Evolutionary conservation across 345 rosid species (phyloP).

Genomic region (Heritiera littoralis): DNA sequence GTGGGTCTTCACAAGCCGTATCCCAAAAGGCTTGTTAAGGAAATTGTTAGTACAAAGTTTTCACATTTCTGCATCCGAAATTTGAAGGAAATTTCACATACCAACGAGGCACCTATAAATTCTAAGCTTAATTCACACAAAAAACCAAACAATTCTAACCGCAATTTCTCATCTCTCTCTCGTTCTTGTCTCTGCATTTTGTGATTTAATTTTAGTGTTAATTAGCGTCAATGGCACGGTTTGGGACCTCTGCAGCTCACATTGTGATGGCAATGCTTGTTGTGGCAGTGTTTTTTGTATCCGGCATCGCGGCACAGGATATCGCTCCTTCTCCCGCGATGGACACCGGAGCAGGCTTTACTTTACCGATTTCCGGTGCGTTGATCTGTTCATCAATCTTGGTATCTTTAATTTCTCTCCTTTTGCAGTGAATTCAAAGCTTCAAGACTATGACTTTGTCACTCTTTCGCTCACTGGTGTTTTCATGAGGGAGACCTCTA

Average conservation of each 20-base stretch:
- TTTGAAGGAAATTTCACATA: not conserved
- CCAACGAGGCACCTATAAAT: not conserved
- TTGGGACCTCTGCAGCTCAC: not conserved
- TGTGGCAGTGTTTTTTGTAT: not conserved
- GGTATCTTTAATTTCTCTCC: conserved; percentile 2
- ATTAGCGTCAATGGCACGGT: not conserved
- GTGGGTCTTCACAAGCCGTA: conserved; percentile 15
- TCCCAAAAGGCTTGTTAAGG: not conserved
- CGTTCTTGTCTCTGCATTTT: not conserved
- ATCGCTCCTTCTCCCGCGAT: conserved; percentile 13
- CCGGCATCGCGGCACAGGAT: conserved; percentile 14
- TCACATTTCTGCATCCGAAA: not conserved
- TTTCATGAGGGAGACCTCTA: not conserved
- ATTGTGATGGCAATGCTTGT: conserved; percentile 1
- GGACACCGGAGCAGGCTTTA: conserved; percentile 4
- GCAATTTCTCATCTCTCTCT: not conserved
- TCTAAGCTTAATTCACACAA: not conserved
- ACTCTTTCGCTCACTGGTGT: not conserved
- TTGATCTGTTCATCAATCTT: not conserved
- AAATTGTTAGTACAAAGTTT: conserved; percentile 4
- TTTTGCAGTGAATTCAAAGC: conserved; percentile 5
- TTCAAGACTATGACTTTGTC: not conserved
- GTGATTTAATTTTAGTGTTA: not conserved
- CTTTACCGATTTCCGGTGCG: not conserved
- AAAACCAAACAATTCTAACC: not conserved